Evolutionary conservation across 768 basidiomycete species (phyloP).

Genomic region (Mycena haematopus): DNA sequence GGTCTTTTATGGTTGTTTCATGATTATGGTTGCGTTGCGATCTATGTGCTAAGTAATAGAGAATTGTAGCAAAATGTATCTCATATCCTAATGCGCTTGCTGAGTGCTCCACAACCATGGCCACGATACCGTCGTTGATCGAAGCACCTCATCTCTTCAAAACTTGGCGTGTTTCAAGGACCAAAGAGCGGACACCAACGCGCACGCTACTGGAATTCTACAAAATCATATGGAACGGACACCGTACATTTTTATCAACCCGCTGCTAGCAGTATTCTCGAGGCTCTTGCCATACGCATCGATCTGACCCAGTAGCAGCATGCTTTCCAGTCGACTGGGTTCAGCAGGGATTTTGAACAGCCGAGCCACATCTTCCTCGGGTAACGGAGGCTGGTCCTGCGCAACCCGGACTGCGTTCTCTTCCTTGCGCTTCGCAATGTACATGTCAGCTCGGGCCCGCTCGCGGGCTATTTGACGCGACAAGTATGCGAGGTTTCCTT

Average conservation of each 20-base stretch:
- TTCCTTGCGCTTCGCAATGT: slow-evolving; percentile 85
- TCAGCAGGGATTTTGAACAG: slow-evolving; percentile 89
- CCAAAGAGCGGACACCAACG: too few relatives aligned
- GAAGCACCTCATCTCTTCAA: too few relatives aligned
- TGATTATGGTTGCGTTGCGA: slow-evolving; percentile 4
- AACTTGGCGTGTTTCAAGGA: too few relatives aligned
- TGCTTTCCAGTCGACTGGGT: slow-evolving; percentile 86
- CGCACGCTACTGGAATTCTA: neutral
- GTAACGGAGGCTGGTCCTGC: slow-evolving; percentile 85
- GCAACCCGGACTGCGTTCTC: slow-evolving; percentile 81
- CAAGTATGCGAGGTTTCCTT: slow-evolving; percentile 90
- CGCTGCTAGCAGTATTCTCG: slow-evolving; percentile 63
- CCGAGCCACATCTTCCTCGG: slow-evolving; percentile 84
- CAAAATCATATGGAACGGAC: slow-evolving; percentile 47
- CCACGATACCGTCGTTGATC: too few relatives aligned
- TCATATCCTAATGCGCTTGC: too few relatives aligned
- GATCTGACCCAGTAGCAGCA: slow-evolving; percentile 86
- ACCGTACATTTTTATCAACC: slow-evolving; percentile 88
- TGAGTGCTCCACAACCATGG: too few relatives aligned
- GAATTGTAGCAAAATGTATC: slow-evolving; percentile 11
- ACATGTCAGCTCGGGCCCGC: slow-evolving; percentile 76
- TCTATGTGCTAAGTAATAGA: neutral
- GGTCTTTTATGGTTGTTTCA: slow-evolving; percentile 14
- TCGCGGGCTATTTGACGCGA: slow-evolving; percentile 89
- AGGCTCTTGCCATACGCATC: slow-evolving; percentile 85